A percentile compares a stretch with the other conserved stretches of the same genome.
phyloP scores from a whole-genome alignment of 1,284 basidiomycete genomes.

The Exobasidium rhododendri region DNA sequence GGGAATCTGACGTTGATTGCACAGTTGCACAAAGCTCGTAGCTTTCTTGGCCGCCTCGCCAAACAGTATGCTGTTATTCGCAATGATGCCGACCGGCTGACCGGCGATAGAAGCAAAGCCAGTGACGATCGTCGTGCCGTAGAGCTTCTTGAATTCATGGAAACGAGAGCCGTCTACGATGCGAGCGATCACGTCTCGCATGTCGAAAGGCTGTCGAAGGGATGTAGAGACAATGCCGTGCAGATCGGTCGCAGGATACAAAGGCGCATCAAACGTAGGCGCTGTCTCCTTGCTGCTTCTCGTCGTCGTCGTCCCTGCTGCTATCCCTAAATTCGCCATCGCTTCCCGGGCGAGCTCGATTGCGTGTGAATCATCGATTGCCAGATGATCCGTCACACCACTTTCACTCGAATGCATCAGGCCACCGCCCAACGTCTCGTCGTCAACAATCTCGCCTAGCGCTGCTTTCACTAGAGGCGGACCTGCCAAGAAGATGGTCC shows the following conservation, averaged over 20 bases:
- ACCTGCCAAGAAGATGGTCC: slow-evolving; percentile 90
- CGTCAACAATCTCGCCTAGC: slow-evolving; percentile 87
- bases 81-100: slow-evolving; percentile 64
- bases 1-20: slow-evolving; percentile 84
- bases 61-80: slow-evolving; percentile 90
- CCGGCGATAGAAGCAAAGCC: slow-evolving; percentile 60
- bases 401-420: slow-evolving; percentile 91
- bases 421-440: slow-evolving; percentile 79
- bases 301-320: slow-evolving; percentile 49
- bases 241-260: slow-evolving; percentile 76
- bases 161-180: slow-evolving; percentile 87
- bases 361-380: slow-evolving; percentile 81
- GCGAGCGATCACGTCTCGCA: slow-evolving; percentile 86
- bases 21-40: slow-evolving; percentile 90
- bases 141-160: slow-evolving; percentile 92
- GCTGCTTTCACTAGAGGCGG: slow-evolving; percentile 93
- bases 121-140: slow-evolving; percentile 82
- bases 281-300: not conserved
- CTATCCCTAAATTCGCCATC: slow-evolving; percentile 68
- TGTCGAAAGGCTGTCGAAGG: slow-evolving; percentile 80
- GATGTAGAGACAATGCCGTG: slow-evolving; percentile 89
- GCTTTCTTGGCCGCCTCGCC: slow-evolving; percentile 89
- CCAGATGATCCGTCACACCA: slow-evolving; percentile 89
- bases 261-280: slow-evolving; percentile 62
- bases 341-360: slow-evolving; percentile 77